phyloP scores from a whole-genome alignment of 2,329 filamentous ascomycete genomes.

The Alternaria consortialis region DNA sequence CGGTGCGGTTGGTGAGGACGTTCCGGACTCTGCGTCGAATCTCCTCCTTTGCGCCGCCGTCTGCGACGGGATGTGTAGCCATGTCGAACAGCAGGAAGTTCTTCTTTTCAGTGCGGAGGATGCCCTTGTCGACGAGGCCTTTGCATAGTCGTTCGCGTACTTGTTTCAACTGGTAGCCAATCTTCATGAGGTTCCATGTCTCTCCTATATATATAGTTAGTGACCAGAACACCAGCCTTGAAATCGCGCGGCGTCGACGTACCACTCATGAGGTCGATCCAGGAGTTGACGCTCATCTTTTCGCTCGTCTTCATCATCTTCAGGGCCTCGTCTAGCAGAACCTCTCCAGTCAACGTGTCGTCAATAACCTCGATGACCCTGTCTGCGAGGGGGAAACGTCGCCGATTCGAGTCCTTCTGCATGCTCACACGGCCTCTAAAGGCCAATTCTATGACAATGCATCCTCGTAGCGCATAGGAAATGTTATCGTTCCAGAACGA shows the following conservation, averaged over 20 bases:
- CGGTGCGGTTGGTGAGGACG: conserved; percentile 90
- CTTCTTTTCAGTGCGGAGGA: conserved; percentile 97
- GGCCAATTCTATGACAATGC: conserved; percentile 96
- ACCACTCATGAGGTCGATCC: conserved; percentile 99
- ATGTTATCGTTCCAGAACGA: conserved; percentile 99
- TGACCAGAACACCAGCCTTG: conserved; percentile 3
- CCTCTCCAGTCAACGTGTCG: conserved; percentile 94
- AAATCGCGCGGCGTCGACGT: conserved; percentile 38
- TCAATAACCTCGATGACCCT: conserved; percentile 96
- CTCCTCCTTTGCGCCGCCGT: conserved; percentile 96
- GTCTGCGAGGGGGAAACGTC: conserved; percentile 92
- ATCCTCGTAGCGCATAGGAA: conserved; percentile 94
- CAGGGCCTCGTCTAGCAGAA: conserved; percentile 93
- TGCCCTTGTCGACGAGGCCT: conserved; percentile 97
- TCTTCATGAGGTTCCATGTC: conserved; percentile 99
- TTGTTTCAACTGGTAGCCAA: conserved; percentile 99
- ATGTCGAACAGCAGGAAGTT: conserved; percentile 99
- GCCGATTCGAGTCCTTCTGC: conserved; percentile 93
- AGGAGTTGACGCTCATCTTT: conserved; percentile 99
- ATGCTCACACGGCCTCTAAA: conserved; percentile 97
- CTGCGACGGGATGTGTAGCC: conserved; percentile 97
- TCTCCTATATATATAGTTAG: conserved; percentile 71
- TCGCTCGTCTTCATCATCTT: conserved; percentile 99
- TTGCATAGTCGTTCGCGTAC: conserved; percentile 97
- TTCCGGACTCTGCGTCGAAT: conserved; percentile 92